phyloP scores from a whole-genome alignment of 805 yeast genomes.

The Starmerella potacharoeniae region DNA sequence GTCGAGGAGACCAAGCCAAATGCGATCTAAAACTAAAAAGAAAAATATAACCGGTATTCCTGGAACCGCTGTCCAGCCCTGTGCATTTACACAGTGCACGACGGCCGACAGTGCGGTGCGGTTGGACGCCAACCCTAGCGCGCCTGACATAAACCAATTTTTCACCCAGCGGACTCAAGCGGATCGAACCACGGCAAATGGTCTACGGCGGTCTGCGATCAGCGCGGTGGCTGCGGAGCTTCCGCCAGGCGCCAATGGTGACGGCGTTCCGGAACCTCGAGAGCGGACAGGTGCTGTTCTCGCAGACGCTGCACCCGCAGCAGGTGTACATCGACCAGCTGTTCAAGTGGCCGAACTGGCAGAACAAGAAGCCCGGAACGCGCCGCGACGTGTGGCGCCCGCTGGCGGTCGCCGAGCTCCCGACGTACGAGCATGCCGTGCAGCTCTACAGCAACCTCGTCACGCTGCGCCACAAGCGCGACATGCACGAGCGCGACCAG shows the following conservation, averaged over 20 bases:
- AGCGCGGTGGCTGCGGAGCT: conserved; percentile 45
- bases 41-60: too few species aligned
- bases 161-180: neutral
- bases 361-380: conserved; percentile 64
- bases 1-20: too few species aligned
- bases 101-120: too few species aligned
- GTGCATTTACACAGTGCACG: too few species aligned
- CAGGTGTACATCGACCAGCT: conserved; percentile 47
- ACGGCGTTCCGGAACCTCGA: conserved; percentile 74
- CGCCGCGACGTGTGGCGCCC: conserved; percentile 86
- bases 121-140: neutral
- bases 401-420: conserved; percentile 57
- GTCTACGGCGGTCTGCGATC: conserved; percentile 38
- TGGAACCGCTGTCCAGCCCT: too few species aligned
- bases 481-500: conserved; percentile 42
- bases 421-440: conserved; percentile 41
- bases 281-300: conserved; percentile 79
- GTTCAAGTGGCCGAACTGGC: conserved; percentile 79
- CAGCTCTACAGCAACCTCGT: conserved; percentile 66
- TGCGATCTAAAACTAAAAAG: too few species aligned
- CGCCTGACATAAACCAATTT: conserved; percentile 1
- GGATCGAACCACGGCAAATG: conserved; percentile 3
- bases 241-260: conserved; percentile 71
- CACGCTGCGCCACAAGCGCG: conserved; percentile 63
- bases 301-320: conserved; percentile 60